Percentiles rank a stretch among this genome's conserved stretches.
These are phyloP conservation scores for Amanita rubescens DNA, from an alignment of 768 basidiomycete genomes.

Conservation along the genomic window DNA sequence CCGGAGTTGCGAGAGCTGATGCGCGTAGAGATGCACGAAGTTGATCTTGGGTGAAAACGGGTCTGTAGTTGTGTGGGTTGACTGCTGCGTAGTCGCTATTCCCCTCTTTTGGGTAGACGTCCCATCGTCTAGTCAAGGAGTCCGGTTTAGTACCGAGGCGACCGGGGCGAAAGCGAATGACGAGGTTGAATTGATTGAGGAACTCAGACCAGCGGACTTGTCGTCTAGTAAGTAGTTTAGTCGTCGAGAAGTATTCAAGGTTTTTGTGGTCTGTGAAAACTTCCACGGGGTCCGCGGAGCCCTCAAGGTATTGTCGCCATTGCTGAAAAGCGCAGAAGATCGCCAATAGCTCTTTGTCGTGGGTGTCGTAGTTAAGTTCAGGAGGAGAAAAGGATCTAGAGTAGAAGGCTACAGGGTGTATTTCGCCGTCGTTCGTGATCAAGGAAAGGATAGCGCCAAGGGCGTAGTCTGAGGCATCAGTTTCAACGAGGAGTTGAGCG, in stretches of 20 bases:
- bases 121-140: conserved; percentile 18
- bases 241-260: conserved; percentile 35
- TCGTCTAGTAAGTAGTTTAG: conserved; percentile 31
- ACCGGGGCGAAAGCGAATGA: conserved; percentile 23
- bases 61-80: conserved; percentile 19
- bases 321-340: conserved; percentile 31
- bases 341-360: conserved; percentile 47
- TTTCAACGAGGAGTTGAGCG: no score
- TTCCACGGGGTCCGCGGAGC: conserved; percentile 18
- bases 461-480: not conserved
- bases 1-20: no score
- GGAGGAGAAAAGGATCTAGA: conserved; percentile 27
- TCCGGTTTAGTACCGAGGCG: conserved; percentile 17
- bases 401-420: conserved; percentile 33
- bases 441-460: conserved; percentile 3
- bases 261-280: conserved; percentile 30
- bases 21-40: no score
- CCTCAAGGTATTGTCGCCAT: conserved; percentile 25
- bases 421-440: conserved; percentile 14
- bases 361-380: conserved; percentile 40
- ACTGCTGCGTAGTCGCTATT: conserved; percentile 16
- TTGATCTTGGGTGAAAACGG: no score
- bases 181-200: conserved; percentile 31
- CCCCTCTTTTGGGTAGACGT: conserved; percentile 21
- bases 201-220: conserved; percentile 42